Conservation (phyloP, 192 early-diverging fungal genomes). For the Endogone sp. region DNA sequence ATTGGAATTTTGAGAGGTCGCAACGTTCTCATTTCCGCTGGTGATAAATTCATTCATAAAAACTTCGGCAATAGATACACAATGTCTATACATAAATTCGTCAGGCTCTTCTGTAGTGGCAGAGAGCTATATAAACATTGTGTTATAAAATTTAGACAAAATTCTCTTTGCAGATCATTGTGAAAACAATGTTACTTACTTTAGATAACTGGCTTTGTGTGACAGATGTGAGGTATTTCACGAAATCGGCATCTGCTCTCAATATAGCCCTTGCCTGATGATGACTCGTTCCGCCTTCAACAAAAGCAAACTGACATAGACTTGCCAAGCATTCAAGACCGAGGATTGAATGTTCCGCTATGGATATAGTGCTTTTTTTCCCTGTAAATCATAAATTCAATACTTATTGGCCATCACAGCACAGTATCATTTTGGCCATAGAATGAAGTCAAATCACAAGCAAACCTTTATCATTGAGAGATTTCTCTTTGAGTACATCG, state of each 20-base stretch:
- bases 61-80: constrained; percentile 11
- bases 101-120: constrained; percentile 4
- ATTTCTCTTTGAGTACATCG: constrained; percentile 40
- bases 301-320: constrained; percentile 34
- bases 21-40: constrained; percentile 6
- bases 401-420: neutral
- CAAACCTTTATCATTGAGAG: constrained; percentile 36
- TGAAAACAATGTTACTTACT: constrained; percentile 20
- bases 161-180: neutral
- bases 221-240: constrained; percentile 40
- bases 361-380: constrained; percentile 14
- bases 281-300: constrained; percentile 1
- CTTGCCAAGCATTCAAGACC: constrained; percentile 31
- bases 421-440: no score
- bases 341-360: constrained; percentile 24
- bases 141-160: no score
- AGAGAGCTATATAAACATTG: constrained; percentile 5
- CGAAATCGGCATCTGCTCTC: constrained; percentile 38
- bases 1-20: neutral
- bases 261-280: constrained; percentile 18
- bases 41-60: constrained; percentile 25
- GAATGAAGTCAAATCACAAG: neutral
- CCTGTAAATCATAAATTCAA: constrained; percentile 16
- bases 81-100: constrained; percentile 6
- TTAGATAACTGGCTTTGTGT: constrained; percentile 25